Evolutionary conservation across 306 rosid genomes (phyloP), one percentile per base, ranked within the genome.

Genomic region (Hippophae rhamnoides): DNA sequence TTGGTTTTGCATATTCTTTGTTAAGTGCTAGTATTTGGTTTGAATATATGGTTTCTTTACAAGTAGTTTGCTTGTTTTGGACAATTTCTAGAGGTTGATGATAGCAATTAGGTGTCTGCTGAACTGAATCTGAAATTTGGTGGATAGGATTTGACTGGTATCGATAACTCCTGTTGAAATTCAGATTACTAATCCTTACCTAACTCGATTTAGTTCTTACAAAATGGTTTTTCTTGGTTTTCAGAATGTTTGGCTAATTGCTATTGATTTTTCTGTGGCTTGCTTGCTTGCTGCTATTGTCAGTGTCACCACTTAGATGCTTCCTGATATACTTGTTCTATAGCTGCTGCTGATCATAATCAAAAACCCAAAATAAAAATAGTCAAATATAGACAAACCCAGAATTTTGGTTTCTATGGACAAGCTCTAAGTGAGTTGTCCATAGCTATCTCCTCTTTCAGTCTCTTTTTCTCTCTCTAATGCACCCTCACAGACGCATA

Each of bases 261-360:
- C 56, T 65, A 66, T 45, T 51, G 47, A 58, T 46, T 58, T 59
- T 69, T 54, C 23, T 42, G 4, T 31, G 5, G 18, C 18, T 18
- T 18, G 18, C 18, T 18, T 31, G 23, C 23, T 18, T 18, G 23
- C 74, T 52, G 69, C 77, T 56, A 57, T 67, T 64, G 52, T 43
- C 62, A 57, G 65, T 64, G 52, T 43, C 62, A 75, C 56, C 56
- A 31, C 38, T 13, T 43, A 50, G 27, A 66, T 59, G 60, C 54
- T 61, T 9, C 54, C 65, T 73, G 76, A 75, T 47, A 75, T 47
- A 52, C 69, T 64, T 18, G 13, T 42, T 27, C 31, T 57, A 44
- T 66, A 49, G 70, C 54, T 52, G 71, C 54, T 52, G 71, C 65
- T 69, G 69, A 81, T 78, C 81, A 75, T 71, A 7, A 72, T 58